These are phyloP conservation scores for Fallopia convolvulus DNA, from an alignment of 148 eudicot genomes.

Conservation along the genomic window DNA sequence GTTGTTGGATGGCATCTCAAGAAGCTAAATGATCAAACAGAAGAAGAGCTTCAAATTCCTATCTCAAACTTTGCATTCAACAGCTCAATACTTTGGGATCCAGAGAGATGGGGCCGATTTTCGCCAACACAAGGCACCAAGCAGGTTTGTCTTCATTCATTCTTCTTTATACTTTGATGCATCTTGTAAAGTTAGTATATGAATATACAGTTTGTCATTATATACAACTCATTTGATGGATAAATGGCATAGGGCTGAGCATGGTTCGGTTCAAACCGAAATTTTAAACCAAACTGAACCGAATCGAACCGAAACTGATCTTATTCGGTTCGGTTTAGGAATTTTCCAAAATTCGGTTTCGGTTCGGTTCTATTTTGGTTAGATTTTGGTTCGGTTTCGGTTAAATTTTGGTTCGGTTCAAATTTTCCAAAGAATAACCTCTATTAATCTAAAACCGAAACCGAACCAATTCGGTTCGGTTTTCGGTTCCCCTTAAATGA, in stretches of 20 bases:
- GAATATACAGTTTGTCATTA: neutral
- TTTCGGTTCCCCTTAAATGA: no score
- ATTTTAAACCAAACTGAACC: no score
- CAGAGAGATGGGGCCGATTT: constrained; percentile 91
- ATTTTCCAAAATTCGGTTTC: no score
- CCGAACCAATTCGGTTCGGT: no score
- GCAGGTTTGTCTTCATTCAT: constrained; percentile 41
- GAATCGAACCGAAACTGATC: no score
- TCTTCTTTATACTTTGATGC: neutral
- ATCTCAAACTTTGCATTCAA: constrained; percentile 86
- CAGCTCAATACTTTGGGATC: constrained; percentile 97
- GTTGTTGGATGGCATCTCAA: constrained; percentile 82
- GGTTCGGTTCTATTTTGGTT: no score
- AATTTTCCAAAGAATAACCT: no score
- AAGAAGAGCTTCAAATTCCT: constrained; percentile 35
- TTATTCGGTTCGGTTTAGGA: no score
- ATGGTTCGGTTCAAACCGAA: no score
- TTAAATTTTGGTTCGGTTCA: no score
- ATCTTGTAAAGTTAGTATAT: neutral
- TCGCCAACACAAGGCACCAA: constrained; percentile 57
- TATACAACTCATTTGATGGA: neutral
- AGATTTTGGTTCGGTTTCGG: no score
- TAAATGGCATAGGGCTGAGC: neutral
- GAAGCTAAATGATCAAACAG: constrained; percentile 29
- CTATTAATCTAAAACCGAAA: no score